Conservation (phyloP, 768 basidiomycete species). For the Agaricus bisporus region DNA sequence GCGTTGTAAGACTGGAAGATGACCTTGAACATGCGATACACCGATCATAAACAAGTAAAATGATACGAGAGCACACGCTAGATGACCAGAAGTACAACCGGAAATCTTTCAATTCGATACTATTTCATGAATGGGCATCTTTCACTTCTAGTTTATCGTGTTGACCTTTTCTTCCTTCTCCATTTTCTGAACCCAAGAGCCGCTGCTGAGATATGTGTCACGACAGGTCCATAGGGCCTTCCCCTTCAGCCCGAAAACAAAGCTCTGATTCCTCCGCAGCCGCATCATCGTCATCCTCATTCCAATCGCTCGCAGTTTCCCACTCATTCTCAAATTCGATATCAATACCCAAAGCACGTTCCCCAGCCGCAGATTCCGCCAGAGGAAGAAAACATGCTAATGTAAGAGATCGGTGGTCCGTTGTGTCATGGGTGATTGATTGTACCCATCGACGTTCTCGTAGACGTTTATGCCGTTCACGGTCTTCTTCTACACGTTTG, state of each 20-base stretch:
- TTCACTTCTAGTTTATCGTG: too few relatives aligned
- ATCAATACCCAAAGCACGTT: conserved; percentile 59
- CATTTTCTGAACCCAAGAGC: too few relatives aligned
- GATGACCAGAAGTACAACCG: too few relatives aligned
- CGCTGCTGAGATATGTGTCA: conserved; percentile 11
- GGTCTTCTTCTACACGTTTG: conserved; percentile 86
- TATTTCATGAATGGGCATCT: too few relatives aligned
- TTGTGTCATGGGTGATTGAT: conserved; percentile 50
- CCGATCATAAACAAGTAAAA: too few relatives aligned
- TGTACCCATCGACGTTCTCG: conserved; percentile 93
- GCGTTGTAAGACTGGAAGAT: too few relatives aligned
- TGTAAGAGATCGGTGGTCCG: conserved; percentile 34
- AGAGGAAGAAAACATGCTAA: conserved; percentile 59
- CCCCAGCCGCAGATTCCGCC: conserved; percentile 42
- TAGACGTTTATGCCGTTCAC: conserved; percentile 87
- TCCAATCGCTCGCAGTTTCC: conserved; percentile 89
- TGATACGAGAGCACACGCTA: too few relatives aligned
- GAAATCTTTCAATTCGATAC: too few relatives aligned
- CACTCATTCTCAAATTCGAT: conserved; percentile 88
- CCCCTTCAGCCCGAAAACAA: conserved; percentile 53
- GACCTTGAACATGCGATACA: too few relatives aligned
- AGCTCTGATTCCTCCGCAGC: conserved; percentile 63
- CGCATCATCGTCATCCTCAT: conserved; percentile 81
- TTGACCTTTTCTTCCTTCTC: too few relatives aligned
- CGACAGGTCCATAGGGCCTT: conserved; percentile 38